phyloP scores from a whole-genome alignment of 257 asterid genomes.

The Jaltomata sinuosa region DNA sequence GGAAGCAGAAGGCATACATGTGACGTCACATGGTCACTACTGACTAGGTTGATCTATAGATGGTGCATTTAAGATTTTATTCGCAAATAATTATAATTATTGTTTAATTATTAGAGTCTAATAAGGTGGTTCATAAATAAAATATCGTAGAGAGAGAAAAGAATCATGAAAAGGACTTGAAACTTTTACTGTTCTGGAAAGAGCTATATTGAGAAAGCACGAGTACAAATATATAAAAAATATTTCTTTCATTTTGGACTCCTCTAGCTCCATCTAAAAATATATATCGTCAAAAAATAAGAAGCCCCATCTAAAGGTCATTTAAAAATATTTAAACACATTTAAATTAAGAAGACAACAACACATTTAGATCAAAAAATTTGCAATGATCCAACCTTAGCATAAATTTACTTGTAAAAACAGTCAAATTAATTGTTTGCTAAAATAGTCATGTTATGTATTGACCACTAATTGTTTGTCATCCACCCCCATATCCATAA shows the following conservation, averaged over 20 bases:
- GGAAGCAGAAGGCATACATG: background rate
- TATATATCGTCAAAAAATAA: background rate
- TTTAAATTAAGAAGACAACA: background rate
- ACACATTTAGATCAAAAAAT: no score
- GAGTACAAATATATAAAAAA: background rate
- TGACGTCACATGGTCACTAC: background rate
- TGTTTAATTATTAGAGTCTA: background rate
- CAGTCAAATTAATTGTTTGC: no score
- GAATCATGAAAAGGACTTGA: background rate
- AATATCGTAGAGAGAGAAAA: background rate
- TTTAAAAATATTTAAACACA: background rate
- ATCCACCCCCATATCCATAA: no score
- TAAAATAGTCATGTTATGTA: no score
- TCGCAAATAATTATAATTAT: background rate
- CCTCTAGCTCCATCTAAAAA: background rate
- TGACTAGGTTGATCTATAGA: background rate
- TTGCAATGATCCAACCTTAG: no score
- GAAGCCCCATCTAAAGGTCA: background rate
- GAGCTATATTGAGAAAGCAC: background rate
- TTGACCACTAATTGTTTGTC: no score
- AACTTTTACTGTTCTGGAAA: background rate
- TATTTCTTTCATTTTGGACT: background rate
- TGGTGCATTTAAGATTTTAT: background rate
- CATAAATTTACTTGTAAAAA: no score
- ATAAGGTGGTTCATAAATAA: background rate